Percentiles rank a stretch among this genome's conserved stretches.
Evolutionary conservation across 2,329 filamentous ascomycete species (phyloP).

Genomic region (Paraphoma sp.): DNA sequence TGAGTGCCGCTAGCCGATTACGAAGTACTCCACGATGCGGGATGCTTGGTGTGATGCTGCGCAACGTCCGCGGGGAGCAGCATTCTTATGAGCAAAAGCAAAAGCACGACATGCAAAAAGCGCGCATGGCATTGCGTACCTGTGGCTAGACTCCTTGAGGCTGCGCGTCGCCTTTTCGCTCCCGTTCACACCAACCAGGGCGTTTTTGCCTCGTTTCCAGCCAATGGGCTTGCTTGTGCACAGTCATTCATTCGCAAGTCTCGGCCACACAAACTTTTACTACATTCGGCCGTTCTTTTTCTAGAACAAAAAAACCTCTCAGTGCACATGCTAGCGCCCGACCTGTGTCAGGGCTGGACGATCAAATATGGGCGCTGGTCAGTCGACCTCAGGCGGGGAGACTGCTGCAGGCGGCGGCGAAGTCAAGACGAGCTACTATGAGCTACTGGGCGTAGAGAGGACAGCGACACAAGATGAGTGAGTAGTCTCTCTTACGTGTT

Average conservation of each 20-base stretch:
- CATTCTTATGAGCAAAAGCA: constrained; percentile 13
- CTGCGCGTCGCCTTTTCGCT: not conserved
- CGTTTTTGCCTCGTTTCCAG: constrained; percentile 1
- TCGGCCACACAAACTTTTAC: constrained; percentile 2
- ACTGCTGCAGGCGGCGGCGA: constrained; percentile 31
- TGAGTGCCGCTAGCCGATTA: constrained; percentile 7
- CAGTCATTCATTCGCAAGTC: constrained; percentile 13
- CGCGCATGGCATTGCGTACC: constrained; percentile 7
- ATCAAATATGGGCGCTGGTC: constrained; percentile 54
- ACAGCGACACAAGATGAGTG: constrained; percentile 83
- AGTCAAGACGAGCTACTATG: constrained; percentile 81
- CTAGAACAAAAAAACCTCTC: constrained; percentile 10
- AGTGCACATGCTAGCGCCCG: constrained; percentile 16
- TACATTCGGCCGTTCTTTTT: constrained; percentile 7
- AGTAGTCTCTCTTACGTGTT: constrained; percentile 28
- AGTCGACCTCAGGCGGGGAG: constrained; percentile 47
- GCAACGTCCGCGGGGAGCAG: not conserved
- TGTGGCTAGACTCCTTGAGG: constrained; percentile 14
- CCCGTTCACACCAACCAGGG: not conserved
- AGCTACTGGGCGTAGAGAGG: constrained; percentile 76
- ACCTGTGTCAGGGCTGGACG: constrained; percentile 1
- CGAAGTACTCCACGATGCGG: not conserved
- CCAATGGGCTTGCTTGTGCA: constrained; percentile 20
- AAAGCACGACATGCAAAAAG: constrained; percentile 15
- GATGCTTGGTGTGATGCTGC: not conserved